Percentiles rank a stretch among this genome's conserved stretches.
Conservation (phyloP, 257 asterid species). For the Sherardia arvensis region DNA sequence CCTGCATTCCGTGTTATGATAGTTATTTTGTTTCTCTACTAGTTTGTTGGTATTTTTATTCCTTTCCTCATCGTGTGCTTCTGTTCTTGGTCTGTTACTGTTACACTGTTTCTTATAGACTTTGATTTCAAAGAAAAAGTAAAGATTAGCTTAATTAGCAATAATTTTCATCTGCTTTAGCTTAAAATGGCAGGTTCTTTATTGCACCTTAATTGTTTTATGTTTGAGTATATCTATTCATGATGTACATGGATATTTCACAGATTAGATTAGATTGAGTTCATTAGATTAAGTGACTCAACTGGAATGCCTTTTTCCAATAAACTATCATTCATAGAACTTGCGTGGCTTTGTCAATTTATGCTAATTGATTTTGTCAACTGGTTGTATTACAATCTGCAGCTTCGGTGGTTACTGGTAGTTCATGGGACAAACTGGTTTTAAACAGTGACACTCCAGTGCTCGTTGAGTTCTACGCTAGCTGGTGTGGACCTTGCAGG, state of each 20-base stretch:
- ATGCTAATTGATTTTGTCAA: too few species aligned
- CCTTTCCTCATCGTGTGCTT: too few species aligned
- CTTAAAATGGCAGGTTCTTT: background rate
- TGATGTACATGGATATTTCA: background rate
- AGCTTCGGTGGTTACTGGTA: conserved; percentile 58
- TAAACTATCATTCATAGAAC: background rate
- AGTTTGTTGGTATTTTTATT: background rate
- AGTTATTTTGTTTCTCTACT: background rate
- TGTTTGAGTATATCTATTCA: background rate
- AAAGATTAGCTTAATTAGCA: background rate
- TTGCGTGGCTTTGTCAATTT: too few species aligned
- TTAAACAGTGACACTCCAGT: conserved; percentile 56
- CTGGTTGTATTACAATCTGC: conserved; percentile 16
- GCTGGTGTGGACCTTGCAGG: conserved; percentile 96
- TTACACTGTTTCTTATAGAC: too few species aligned
- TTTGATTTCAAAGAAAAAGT: background rate
- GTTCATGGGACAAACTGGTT: conserved; percentile 67
- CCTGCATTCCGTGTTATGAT: background rate
- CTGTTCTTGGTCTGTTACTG: too few species aligned
- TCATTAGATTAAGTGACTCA: too few species aligned
- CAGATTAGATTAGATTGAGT: background rate
- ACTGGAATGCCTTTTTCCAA: too few species aligned
- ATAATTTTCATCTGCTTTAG: background rate
- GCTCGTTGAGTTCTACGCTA: conserved; percentile 73
- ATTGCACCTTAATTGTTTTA: conserved; percentile 2